Evolutionary conservation across 352 stramenopile species (phyloP).

Genomic region (Phytophthora ramorum): DNA sequence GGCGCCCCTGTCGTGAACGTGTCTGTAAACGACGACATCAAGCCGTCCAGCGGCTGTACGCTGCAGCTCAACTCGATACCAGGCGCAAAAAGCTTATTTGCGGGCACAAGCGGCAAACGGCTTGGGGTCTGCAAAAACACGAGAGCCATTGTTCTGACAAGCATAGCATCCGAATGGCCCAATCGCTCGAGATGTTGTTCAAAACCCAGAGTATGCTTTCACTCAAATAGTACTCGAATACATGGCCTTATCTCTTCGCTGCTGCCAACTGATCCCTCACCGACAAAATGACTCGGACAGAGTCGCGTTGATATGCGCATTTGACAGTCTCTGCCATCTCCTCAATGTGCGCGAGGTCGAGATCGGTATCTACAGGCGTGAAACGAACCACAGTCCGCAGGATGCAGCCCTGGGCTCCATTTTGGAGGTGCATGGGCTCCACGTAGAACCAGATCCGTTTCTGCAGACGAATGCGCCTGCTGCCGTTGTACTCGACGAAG

Average conservation of each 20-base stretch:
- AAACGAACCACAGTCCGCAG: conserved; percentile 33
- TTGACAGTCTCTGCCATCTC: conserved; percentile 33
- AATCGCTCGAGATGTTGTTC: too few species aligned
- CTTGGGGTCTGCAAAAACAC: neutral
- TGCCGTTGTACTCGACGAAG: conserved; percentile 34
- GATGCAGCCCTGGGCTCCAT: conserved; percentile 21
- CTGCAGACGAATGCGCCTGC: conserved; percentile 26
- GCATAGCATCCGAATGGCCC: neutral
- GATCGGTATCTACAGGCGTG: conserved; percentile 28
- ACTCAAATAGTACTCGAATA: neutral
- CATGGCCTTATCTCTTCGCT: conserved; percentile 4
- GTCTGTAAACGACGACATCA: too few species aligned
- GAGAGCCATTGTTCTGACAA: neutral
- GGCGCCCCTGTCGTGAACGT: neutral
- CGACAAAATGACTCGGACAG: conserved; percentile 26
- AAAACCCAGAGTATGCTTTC: neutral
- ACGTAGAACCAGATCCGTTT: conserved; percentile 35
- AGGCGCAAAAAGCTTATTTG: neutral
- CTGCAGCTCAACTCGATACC: too few species aligned
- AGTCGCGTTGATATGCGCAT: conserved; percentile 31
- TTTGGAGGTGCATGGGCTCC: conserved; percentile 18
- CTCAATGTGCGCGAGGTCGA: conserved; percentile 15
- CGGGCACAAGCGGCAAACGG: too few species aligned
- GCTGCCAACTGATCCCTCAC: conserved; percentile 31
- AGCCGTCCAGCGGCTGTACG: too few species aligned